A percentile compares a stretch with the other conserved stretches of the same genome.
Conservation (phyloP, 2,329 filamentous ascomycete species). For the Pyrenophora graminea region DNA sequence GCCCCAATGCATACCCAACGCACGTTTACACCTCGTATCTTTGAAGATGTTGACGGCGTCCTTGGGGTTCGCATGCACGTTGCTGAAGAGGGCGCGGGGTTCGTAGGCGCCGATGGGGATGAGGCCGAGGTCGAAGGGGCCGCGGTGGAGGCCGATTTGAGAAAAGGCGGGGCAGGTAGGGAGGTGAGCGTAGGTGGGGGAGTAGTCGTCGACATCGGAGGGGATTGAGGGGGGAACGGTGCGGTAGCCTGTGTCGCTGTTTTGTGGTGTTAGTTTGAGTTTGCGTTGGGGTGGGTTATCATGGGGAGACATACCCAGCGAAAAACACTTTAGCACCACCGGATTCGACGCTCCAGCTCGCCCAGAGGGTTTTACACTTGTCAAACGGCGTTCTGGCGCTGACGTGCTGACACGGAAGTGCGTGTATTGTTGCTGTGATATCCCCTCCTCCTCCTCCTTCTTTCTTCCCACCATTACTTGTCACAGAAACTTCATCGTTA, state of each 20-base stretch:
- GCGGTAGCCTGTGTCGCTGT: constrained; percentile 87
- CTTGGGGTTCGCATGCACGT: constrained; percentile 83
- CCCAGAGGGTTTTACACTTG: constrained; percentile 79
- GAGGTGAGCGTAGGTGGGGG: constrained; percentile 62
- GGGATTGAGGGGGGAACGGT: constrained; percentile 68
- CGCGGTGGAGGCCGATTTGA: constrained; percentile 77
- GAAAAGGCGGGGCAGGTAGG: constrained; percentile 83
- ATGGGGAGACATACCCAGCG: constrained; percentile 56
- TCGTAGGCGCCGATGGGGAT: constrained; percentile 93
- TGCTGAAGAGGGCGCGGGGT: constrained; percentile 72
- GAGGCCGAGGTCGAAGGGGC: constrained; percentile 87
- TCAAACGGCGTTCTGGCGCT: constrained; percentile 72
- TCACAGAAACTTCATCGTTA: constrained; percentile 10
- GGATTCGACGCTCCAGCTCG: constrained; percentile 78
- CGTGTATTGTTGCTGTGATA: constrained; percentile 74
- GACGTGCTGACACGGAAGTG: constrained; percentile 83
- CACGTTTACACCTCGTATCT: constrained; percentile 76
- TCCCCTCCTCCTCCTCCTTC: background rate
- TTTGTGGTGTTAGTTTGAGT: background rate
- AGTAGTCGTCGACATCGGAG: constrained; percentile 70
- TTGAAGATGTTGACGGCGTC: constrained; percentile 88
- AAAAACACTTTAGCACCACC: constrained; percentile 83
- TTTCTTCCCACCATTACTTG: constrained; percentile 1
- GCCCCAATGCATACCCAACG: constrained; percentile 92
- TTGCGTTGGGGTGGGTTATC: too few species aligned